These are phyloP conservation scores for Saccharomycopsis sp. DNA, from an alignment of 805 yeast species.

Conservation along the genomic window DNA sequence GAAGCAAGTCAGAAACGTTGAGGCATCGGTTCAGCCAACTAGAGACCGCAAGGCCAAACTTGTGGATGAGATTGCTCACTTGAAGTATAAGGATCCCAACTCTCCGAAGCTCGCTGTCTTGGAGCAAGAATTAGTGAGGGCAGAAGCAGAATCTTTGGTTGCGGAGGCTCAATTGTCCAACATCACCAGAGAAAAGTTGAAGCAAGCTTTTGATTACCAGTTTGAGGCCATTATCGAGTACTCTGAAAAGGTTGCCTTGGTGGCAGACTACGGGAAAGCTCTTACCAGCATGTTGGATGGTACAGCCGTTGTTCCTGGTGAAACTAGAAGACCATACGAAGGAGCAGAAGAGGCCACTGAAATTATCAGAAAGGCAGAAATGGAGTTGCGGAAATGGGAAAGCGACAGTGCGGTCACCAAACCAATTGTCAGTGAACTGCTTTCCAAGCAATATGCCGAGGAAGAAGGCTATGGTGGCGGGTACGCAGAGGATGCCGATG, in stretches of 20 bases:
- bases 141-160: constrained; percentile 97
- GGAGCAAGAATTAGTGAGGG: constrained; percentile 98
- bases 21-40: constrained; percentile 95
- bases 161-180: constrained; percentile 98
- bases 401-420: constrained; percentile 90
- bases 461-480: no score
- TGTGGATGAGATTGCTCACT: constrained; percentile 94
- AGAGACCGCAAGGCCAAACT: constrained; percentile 97
- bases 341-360: constrained; percentile 98
- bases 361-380: constrained; percentile 94
- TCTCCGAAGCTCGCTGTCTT: constrained; percentile 90
- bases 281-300: constrained; percentile 92
- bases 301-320: constrained; percentile 98
- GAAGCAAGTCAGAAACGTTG: constrained; percentile 92
- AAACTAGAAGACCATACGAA: constrained; percentile 95
- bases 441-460: no score
- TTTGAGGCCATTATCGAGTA: constrained; percentile 92
- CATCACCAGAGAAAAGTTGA: constrained; percentile 95
- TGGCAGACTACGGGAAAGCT: constrained; percentile 99
- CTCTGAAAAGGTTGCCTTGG: constrained; percentile 91
- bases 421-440: no score
- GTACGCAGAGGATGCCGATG: no score
- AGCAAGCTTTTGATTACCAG: constrained; percentile 95
- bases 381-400: constrained; percentile 94
- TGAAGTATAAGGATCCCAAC: constrained; percentile 97